Base-by-base conservation (phyloP, 768 basidiomycete genomes). In the Podaxis sp. region DNA sequence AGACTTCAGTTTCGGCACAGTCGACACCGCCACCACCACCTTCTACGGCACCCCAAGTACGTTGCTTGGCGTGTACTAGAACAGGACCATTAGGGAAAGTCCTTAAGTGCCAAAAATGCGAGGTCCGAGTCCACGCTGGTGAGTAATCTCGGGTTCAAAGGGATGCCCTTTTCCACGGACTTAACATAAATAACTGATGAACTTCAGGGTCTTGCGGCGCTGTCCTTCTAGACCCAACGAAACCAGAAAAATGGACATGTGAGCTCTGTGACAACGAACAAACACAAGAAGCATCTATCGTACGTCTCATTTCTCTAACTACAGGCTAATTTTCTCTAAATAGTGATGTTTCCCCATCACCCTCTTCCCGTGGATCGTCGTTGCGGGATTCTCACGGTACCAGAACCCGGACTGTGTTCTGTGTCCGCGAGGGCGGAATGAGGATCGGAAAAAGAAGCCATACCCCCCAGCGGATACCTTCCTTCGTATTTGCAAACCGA, bases 231-330 rank as follows among this genome's bases (percentile, higher is more conserved):
- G 87, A 90, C 65, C 83, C 89, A 29, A 76, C 81, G 11, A 75
- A 83, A 17, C 76, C 85, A 24, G 90, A 93, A 33, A 76, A 82
- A 2, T 97, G 95, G 94, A 78, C 84, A 17, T 97, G 95, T 70
- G 94, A 96, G 55, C 73, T 96, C 27, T 97, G 95, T 71, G 81
- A 85, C 68, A 96, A 96, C 66, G 88, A 92, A 67, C 89, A 91
- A 72, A 82, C 83, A 0, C 77, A 88, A 56, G 94, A 96, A 72
- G 89, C 89, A 5, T 89, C 90, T n/a, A 73, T 94, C 68, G 94
- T 94, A 73, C 64, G 83, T 77, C 47, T 24, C 47, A 58, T 25
- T 13, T 50, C 40, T 53, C 53, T 58, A n/a, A 11, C 43, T 46
- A 46, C 19, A 15, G n/a, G 2, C 13, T 1, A 52, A 40, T 33